Percentiles rank a stretch among this genome's conserved stretches.
These are phyloP conservation scores for Loxodes magnus DNA, from an alignment of 73 alveolate species.

Conservation along the genomic window DNA sequence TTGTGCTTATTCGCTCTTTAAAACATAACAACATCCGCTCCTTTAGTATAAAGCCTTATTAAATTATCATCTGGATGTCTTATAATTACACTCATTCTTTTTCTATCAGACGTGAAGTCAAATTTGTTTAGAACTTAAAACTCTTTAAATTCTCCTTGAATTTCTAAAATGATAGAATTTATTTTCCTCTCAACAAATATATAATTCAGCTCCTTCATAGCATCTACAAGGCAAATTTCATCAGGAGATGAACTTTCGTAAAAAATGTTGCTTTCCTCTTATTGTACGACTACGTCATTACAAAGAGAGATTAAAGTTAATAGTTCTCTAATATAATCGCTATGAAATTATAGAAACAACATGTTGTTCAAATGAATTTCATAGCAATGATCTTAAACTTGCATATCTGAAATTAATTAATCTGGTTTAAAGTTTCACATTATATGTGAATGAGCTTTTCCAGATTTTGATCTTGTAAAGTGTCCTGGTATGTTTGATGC, in stretches of 20 bases:
- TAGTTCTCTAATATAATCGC: too few species aligned
- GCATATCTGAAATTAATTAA: too few species aligned
- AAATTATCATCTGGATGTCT: slow-evolving; percentile 32
- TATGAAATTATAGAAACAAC: too few species aligned
- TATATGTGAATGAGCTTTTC: too few species aligned
- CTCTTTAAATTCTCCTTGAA: slow-evolving; percentile 25
- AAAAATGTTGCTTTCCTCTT: slow-evolving; percentile 34
- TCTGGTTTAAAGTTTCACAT: too few species aligned
- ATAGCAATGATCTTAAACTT: too few species aligned
- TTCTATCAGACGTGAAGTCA: slow-evolving; percentile 74
- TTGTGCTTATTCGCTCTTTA: slow-evolving; percentile 25
- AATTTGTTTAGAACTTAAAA: slow-evolving; percentile 53
- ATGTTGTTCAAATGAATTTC: too few species aligned
- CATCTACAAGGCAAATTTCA: slow-evolving; percentile 67
- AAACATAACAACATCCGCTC: slow-evolving; percentile 88
- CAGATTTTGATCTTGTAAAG: too few species aligned
- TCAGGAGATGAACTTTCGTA: slow-evolving; percentile 84
- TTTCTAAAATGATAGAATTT: too few species aligned
- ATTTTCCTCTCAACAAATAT: slow-evolving; percentile 22
- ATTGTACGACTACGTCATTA: too few species aligned
- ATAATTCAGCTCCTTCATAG: slow-evolving; percentile 50
- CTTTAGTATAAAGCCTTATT: slow-evolving; percentile 62
- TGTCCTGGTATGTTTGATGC: too few species aligned
- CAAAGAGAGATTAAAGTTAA: too few species aligned
- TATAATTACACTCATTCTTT: slow-evolving; percentile 84